phyloP scores from a whole-genome alignment of 345 rosid species.

The Citrus hindsii region DNA sequence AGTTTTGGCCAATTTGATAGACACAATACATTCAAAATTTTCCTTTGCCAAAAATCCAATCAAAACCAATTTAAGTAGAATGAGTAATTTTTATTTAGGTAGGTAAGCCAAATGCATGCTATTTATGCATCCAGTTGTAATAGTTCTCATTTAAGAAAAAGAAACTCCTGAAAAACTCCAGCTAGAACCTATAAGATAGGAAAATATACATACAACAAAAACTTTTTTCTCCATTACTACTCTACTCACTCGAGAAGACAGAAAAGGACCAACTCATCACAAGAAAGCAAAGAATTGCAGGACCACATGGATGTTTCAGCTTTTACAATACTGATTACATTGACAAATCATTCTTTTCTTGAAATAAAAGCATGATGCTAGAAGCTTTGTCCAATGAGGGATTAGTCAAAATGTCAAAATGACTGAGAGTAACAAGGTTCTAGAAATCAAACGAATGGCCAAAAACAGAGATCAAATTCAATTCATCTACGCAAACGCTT shows the following conservation, averaged over 20 bases:
- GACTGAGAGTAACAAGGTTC: background rate
- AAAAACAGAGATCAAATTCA: slow-evolving; percentile 9
- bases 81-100: background rate
- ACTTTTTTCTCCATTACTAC: background rate
- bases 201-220: background rate
- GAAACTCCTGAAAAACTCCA: background rate
- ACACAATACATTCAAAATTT: background rate
- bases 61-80: background rate
- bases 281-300: slow-evolving; percentile 5
- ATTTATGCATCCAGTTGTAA: background rate
- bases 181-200: background rate
- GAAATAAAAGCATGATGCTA: background rate
- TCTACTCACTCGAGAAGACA: background rate
- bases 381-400: background rate
- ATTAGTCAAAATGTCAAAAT: background rate
- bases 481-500: background rate
- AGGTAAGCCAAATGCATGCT: background rate
- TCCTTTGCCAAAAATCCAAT: background rate
- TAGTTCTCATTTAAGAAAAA: background rate
- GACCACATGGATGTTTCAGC: slow-evolving; percentile 8
- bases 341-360: slow-evolving; percentile 7
- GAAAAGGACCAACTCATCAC: slow-evolving; percentile 15
- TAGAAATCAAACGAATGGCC: slow-evolving; percentile 3
- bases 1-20: background rate
- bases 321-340: slow-evolving; percentile 11